Evolutionary conservation across 441 rosid genomes (phyloP).

Genomic region (Breynia disticha): DNA sequence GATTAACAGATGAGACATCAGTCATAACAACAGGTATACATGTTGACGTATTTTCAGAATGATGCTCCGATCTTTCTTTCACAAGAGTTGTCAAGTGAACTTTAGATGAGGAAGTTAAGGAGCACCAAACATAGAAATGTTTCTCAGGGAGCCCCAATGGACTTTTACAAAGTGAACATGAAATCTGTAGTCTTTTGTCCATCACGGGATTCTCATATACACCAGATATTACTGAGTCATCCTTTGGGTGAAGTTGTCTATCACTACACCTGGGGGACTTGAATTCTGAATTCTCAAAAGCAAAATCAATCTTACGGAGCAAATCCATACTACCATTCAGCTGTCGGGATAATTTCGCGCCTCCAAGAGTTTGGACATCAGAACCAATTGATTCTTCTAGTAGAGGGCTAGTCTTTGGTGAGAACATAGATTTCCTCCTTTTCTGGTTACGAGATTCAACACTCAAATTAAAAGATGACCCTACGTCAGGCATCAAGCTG

Average conservation of each 20-base stretch:
- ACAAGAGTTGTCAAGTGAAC: slow-evolving; percentile 45
- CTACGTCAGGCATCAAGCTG: slow-evolving; percentile 39
- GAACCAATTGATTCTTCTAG: slow-evolving; percentile 27
- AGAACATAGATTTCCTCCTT: slow-evolving; percentile 43
- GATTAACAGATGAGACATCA: slow-evolving; percentile 54
- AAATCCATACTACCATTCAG: slow-evolving; percentile 22
- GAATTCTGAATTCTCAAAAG: slow-evolving; percentile 22
- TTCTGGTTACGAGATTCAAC: slow-evolving; percentile 63
- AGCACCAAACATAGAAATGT: slow-evolving; percentile 39
- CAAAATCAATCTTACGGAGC: slow-evolving; percentile 48
- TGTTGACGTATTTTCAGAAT: slow-evolving; percentile 23
- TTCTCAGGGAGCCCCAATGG: slow-evolving; percentile 62
- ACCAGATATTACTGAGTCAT: slow-evolving; percentile 10
- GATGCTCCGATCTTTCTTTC: slow-evolving; percentile 28
- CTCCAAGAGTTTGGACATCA: slow-evolving; percentile 20
- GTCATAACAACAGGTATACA: slow-evolving; percentile 49
- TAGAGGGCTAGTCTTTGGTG: slow-evolving; percentile 29
- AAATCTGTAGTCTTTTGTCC: slow-evolving; percentile 39
- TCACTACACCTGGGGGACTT: slow-evolving; percentile 22
- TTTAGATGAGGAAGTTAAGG: slow-evolving; percentile 52
- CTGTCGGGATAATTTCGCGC: slow-evolving; percentile 17
- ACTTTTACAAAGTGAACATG: slow-evolving; percentile 62
- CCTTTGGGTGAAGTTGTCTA: slow-evolving; percentile 4
- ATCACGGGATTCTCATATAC: slow-evolving; percentile 22
- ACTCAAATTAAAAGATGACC: slow-evolving; percentile 47